phyloP scores from a whole-genome alignment of 2,329 filamentous ascomycete genomes.

The Stemphylium vesicarium region DNA sequence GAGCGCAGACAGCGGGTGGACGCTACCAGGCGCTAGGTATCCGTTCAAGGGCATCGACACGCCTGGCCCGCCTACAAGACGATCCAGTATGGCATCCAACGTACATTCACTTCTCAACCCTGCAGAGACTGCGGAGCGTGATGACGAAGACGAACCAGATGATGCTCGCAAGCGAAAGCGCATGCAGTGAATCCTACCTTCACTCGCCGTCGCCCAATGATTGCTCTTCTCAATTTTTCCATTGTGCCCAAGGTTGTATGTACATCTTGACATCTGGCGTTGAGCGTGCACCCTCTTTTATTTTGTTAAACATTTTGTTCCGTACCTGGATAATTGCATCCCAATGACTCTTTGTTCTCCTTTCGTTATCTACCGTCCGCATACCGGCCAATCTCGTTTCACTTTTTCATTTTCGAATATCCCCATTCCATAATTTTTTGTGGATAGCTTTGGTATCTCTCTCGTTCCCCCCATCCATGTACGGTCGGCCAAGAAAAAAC shows the following conservation, averaged over 20 bases:
- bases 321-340: neutral
- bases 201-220: neutral
- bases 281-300: neutral
- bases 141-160: constrained; percentile 66
- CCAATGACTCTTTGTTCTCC: neutral
- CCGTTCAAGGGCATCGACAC: constrained; percentile 58
- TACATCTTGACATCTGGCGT: neutral
- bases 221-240: neutral
- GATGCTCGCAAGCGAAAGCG: constrained; percentile 69
- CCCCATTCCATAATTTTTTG: neutral
- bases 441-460: neutral
- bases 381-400: neutral
- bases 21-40: constrained; percentile 58
- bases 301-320: too few relatives aligned
- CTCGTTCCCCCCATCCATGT: neutral
- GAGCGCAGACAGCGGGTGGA: constrained; percentile 63
- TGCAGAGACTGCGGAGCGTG: constrained; percentile 69
- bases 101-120: constrained; percentile 72
- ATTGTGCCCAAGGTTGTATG: neutral
- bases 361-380: neutral
- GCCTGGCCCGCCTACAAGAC: constrained; percentile 67
- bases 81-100: constrained; percentile 75
- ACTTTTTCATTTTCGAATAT: neutral
- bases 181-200: constrained; percentile 26
- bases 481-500: neutral